Evolutionary conservation across 2,329 filamentous ascomycete species (phyloP), one percentile per base, ranked within the genome.

Genomic region (Endothia cerciana): DNA sequence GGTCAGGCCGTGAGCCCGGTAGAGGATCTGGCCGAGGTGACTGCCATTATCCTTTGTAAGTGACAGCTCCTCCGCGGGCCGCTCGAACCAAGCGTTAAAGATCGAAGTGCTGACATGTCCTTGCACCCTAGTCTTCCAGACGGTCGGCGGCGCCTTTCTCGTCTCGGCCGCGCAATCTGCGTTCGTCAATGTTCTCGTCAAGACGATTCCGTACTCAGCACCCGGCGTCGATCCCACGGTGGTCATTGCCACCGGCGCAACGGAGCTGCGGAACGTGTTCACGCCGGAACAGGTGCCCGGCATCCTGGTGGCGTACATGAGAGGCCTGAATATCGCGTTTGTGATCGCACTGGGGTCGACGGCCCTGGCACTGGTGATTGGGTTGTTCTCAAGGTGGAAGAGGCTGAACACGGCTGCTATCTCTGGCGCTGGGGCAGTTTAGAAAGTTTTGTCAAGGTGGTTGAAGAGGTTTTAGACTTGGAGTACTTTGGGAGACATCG

Each of bases 281-380:
- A 72, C 79, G 0, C 62, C 73, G 0, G 72, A 82, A 33, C 79
- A 78, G 65, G 74, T 89, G 0, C 70, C 75, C 0, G 80, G 79
- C 0, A 85, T 90, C 28, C 75, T 88, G 11, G 62, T 71, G 0
- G 85, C 84, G 0, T 91, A 91, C 75, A 88, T 83, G 64, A 51
- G 30, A 22, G 67, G 67, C 2, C 19, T 68, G 8, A 68, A 66
- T 45, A 61, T 57, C 3, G 49, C 65, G 0, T 68, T 68, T 28
- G 64, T 58, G 3, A 49, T 67, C 8, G 61, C 67, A 0, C 47
- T 67, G 15, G 64, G 28, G 0, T 36, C 61, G 5, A 60, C 62
- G 2, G 64, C 33, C 10, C 22, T 66, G 51, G 61, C 67, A 19
- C 25, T 55, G 41, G 2, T 62, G 22, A 40, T 67, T 7, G 55